Conservation (phyloP, 805 yeast species). For the Yarrowia deformans region DNA sequence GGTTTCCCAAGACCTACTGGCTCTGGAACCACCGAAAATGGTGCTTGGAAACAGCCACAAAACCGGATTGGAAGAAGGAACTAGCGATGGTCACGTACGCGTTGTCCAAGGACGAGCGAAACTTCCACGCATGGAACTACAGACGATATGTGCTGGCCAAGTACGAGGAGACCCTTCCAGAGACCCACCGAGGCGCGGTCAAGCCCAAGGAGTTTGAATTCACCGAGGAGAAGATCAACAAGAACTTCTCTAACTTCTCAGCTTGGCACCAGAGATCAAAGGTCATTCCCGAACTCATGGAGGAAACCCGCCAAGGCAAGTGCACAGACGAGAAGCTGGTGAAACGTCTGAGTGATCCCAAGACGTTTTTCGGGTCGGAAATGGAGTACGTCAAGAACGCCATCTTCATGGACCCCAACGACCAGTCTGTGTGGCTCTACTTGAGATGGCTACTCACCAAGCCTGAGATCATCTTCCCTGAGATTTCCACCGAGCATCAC, state of each 20-base stretch:
- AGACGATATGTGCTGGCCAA: slow-evolving; percentile 69
- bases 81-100: slow-evolving; percentile 71
- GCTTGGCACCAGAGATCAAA: slow-evolving; percentile 94
- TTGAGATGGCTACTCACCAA: slow-evolving; percentile 72
- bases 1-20: slow-evolving; percentile 92
- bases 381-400: slow-evolving; percentile 78
- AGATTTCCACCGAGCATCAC: slow-evolving; percentile 50
- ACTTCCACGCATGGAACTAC: slow-evolving; percentile 96
- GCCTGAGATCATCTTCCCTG: slow-evolving; percentile 49
- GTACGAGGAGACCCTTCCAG: slow-evolving; percentile 45
- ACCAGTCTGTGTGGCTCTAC: slow-evolving; percentile 92
- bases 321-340: slow-evolving; percentile 42
- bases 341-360: slow-evolving; percentile 46
- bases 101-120: slow-evolving; percentile 76
- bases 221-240: slow-evolving; percentile 79
- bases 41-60: slow-evolving; percentile 65
- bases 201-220: slow-evolving; percentile 68
- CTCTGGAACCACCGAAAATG: slow-evolving; percentile 93
- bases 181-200: slow-evolving; percentile 43
- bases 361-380: slow-evolving; percentile 61
- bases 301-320: slow-evolving; percentile 42
- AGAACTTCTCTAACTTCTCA: slow-evolving; percentile 88
- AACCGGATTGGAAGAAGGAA: slow-evolving; percentile 74
- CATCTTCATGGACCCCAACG: slow-evolving; percentile 90
- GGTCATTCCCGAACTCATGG: slow-evolving; percentile 63